These are phyloP conservation scores for Kwoniella dendrophila DNA, from an alignment of 768 basidiomycete species.

Conservation along the genomic window DNA sequence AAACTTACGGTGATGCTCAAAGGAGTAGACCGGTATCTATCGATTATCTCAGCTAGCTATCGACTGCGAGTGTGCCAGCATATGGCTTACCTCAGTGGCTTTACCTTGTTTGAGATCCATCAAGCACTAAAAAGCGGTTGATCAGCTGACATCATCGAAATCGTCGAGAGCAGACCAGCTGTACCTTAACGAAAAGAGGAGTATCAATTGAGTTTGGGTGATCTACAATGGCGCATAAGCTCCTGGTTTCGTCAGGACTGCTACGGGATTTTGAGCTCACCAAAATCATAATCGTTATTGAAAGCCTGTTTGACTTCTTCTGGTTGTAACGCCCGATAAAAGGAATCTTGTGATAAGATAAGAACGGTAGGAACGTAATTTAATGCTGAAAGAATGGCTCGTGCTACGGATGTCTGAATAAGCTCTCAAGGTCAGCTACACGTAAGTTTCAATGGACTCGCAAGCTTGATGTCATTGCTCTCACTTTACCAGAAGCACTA, in stretches of 20 bases:
- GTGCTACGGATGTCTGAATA: constrained; percentile 54
- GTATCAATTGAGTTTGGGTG: constrained; percentile 93
- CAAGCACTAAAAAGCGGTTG: constrained; percentile 72
- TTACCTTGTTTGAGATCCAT: constrained; percentile 78
- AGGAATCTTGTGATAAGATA: constrained; percentile 85
- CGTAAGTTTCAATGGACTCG: not conserved
- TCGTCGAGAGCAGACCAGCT: not conserved
- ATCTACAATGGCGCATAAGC: constrained; percentile 70
- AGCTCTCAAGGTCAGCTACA: not conserved
- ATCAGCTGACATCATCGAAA: not conserved
- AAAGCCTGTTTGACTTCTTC: constrained; percentile 84
- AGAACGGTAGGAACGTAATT: constrained; percentile 64
- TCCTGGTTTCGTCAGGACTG: constrained; percentile 38
- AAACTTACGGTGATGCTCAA: constrained; percentile 81
- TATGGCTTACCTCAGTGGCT: constrained; percentile 59
- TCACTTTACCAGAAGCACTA: constrained; percentile 58
- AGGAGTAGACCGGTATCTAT: constrained; percentile 94
- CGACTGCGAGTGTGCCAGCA: not conserved
- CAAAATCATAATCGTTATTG: constrained; percentile 61
- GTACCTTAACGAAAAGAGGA: constrained; percentile 75
- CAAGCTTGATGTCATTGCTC: constrained; percentile 1
- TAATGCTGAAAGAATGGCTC: constrained; percentile 55
- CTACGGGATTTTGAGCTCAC: constrained; percentile 13
- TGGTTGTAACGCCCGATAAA: constrained; percentile 78
- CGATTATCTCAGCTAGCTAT: not conserved